These are phyloP conservation scores for Meyerozyma athensensis DNA, from an alignment of 1,139 yeast genomes.

Conservation along the genomic window DNA sequence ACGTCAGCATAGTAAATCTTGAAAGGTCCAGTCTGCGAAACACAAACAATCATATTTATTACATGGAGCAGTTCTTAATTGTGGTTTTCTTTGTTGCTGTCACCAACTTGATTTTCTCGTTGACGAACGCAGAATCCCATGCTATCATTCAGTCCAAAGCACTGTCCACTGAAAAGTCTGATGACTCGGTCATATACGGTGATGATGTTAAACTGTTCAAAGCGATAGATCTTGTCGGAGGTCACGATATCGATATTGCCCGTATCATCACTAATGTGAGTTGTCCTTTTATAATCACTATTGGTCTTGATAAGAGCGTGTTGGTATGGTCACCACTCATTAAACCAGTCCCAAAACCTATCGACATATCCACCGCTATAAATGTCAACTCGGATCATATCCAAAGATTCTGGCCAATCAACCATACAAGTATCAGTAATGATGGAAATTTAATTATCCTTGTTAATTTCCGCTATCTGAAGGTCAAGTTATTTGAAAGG, in stretches of 20 bases:
- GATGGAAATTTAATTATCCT: constrained; percentile 59
- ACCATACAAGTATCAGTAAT: constrained; percentile 54
- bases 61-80: constrained; percentile 26
- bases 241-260: constrained; percentile 61
- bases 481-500: constrained; percentile 58
- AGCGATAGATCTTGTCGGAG: constrained; percentile 47
- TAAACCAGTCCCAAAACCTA: constrained; percentile 24
- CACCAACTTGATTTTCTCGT: constrained; percentile 25
- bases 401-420: constrained; percentile 64
- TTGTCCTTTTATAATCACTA: constrained; percentile 59
- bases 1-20: constrained; percentile 15
- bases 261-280: constrained; percentile 50
- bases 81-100: constrained; percentile 25
- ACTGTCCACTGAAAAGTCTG: constrained; percentile 8
- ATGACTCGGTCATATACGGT: constrained; percentile 17
- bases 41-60: constrained; percentile 24
- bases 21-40: constrained; percentile 15
- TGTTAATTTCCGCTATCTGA: constrained; percentile 44
- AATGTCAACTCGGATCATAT: constrained; percentile 22
- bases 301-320: constrained; percentile 69
- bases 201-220: constrained; percentile 24
- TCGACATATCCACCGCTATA: constrained; percentile 39
- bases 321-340: constrained; percentile 70
- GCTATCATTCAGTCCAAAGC: constrained; percentile 2
- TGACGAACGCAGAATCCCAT: constrained; percentile 14